Percentiles rank a stretch among this genome's conserved stretches.
phyloP scores from a whole-genome alignment of 768 basidiomycete genomes.

The Rhizopogon vinicolor region DNA sequence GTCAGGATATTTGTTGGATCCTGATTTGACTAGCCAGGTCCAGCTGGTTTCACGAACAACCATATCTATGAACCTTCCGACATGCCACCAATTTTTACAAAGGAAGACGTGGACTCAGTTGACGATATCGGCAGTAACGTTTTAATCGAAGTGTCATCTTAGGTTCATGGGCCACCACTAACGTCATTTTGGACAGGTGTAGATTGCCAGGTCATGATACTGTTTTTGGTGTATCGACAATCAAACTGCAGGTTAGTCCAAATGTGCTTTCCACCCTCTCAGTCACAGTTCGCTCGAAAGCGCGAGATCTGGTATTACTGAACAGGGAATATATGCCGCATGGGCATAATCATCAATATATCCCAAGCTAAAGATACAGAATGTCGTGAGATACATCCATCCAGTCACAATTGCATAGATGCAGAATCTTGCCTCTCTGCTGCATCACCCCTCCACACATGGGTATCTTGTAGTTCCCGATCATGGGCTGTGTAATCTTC shows the following conservation, averaged over 20 bases:
- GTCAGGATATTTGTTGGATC: neutral
- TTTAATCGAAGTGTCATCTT: too few species aligned
- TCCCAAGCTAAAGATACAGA: neutral
- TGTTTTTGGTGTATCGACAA: too few species aligned
- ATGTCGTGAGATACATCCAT: neutral
- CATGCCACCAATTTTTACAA: neutral
- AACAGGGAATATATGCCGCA: neutral
- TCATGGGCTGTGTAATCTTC: conserved; percentile 11
- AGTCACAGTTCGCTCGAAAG: neutral
- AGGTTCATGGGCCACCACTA: too few species aligned
- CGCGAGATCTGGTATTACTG: neutral
- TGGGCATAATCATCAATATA: neutral
- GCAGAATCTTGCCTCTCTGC: neutral
- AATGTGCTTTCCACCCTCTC: neutral
- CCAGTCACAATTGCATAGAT: neutral
- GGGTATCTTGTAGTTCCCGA: neutral
- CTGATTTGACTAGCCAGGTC: neutral
- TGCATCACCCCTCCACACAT: neutral
- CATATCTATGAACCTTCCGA: neutral
- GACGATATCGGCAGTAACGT: neutral
- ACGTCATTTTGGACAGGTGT: too few species aligned
- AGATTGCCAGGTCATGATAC: too few species aligned
- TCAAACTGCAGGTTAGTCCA: neutral
- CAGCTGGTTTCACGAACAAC: neutral
- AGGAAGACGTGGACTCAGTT: neutral